Conservation (phyloP, 2,329 filamentous ascomycete genomes). For the Rutstroemia sp. region DNA sequence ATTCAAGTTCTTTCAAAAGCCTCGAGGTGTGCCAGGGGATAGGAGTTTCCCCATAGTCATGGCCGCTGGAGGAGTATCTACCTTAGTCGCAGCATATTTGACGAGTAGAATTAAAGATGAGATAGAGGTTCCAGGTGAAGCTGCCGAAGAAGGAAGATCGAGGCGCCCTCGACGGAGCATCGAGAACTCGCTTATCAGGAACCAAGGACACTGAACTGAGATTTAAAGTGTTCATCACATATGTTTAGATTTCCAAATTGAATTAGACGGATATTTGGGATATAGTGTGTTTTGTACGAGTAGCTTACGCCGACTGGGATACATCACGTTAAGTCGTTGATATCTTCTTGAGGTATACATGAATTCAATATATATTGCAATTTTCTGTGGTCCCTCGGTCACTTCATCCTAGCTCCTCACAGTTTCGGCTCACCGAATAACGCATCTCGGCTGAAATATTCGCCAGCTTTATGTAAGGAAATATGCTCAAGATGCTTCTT, state of each 20-base stretch:
- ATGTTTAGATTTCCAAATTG: neutral
- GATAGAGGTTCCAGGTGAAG: slow-evolving; percentile 18
- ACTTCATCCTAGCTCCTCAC: neutral
- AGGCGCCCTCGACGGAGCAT: neutral
- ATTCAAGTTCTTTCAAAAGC: slow-evolving; percentile 82
- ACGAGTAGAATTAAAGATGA: slow-evolving; percentile 29
- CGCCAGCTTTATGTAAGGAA: too few relatives aligned
- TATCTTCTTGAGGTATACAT: neutral
- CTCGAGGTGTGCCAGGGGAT: slow-evolving; percentile 75
- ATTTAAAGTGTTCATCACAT: neutral
- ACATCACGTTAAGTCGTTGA: neutral
- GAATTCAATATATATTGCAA: neutral
- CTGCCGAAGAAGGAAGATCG: slow-evolving; percentile 8
- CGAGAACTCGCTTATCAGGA: neutral
- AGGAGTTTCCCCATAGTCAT: slow-evolving; percentile 82
- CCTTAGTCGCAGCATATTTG: slow-evolving; percentile 68
- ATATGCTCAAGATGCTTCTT: too few relatives aligned
- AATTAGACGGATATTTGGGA: neutral
- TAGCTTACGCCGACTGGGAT: neutral
- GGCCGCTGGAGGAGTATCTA: slow-evolving; percentile 73
- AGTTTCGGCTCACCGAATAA: too few relatives aligned
- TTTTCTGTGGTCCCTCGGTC: neutral
- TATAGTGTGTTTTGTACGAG: neutral
- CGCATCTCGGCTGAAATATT: too few relatives aligned
- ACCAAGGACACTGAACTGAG: neutral